Base-by-base conservation (phyloP, 2,329 filamentous ascomycete species). In the Alternaria sp. region DNA sequence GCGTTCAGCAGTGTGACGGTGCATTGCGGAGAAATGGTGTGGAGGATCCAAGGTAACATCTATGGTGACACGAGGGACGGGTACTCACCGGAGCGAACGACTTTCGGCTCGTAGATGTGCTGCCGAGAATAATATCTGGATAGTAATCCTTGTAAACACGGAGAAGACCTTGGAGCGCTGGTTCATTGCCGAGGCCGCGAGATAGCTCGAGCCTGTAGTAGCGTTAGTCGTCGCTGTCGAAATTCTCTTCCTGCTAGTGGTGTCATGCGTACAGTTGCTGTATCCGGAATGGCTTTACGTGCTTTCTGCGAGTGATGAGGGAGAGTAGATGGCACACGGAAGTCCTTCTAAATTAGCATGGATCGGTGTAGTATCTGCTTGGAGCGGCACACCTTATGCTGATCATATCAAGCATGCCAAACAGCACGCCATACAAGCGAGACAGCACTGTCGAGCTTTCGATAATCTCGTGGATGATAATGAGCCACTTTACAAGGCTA, bases 121-220 rank as follows among this genome's bases (percentile, higher is more conserved):
- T 89, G 22, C 90, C 91, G 14, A 94, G 86, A 60, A 96, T 92
- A 55, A 96, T 92, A 75, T 96, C 92, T 0, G 93, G 92, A 71
- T 94, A 96, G 77, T 94, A 96, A 75, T 94, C 92, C 74, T 95
- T 95, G 81, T 90, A 96, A n/a, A 94, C 88, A 56, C 90, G 87
- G 51, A 96, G 81, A 18, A 96, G 82, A 3, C 91, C 91, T 38
- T 91, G 84, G 36, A 96, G 81, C 52, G 88, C 86, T 49, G 89
- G 90, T 57, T 96, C 93, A 70, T 91, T 90, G 18, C 81, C 81
- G 16, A 81, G 75, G 65, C 77, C 78, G 39, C 79, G 80, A 43
- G 83, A 79, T 20, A 85, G 69, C 59, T 85, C 83, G 71, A 86
- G 82, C 5, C 78, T 80, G 52, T 18, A 41, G 36, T 59, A 32